Percentiles rank a stretch among this genome's conserved stretches.
phyloP scores from a whole-genome alignment of 345 rosid genomes.

The Aegle marmelos region DNA sequence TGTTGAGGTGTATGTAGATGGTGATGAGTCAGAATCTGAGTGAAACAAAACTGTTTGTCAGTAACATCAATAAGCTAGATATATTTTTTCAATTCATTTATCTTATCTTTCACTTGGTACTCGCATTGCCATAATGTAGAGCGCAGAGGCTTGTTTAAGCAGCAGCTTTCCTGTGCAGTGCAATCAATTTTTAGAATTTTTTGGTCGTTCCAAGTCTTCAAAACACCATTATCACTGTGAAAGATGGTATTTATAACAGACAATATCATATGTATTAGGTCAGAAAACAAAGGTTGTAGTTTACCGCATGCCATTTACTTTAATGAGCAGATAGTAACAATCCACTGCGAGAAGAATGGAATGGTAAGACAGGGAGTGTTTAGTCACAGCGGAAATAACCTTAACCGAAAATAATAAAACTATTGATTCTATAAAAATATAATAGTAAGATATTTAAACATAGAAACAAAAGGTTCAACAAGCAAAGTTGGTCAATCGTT shows the following conservation, averaged over 20 bases:
- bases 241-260: neutral
- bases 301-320: too few relatives aligned
- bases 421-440: too few relatives aligned
- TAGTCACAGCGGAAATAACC: too few relatives aligned
- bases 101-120: neutral
- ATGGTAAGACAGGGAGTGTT: too few relatives aligned
- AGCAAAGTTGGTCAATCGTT: too few relatives aligned
- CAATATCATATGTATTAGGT: neutral
- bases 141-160: neutral
- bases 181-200: neutral
- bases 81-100: neutral
- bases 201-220: neutral
- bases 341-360: too few relatives aligned
- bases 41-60: conserved; percentile 18
- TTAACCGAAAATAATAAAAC: too few relatives aligned
- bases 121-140: neutral
- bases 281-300: too few relatives aligned
- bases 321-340: too few relatives aligned
- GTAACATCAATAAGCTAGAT: neutral
- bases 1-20: conserved; percentile 27
- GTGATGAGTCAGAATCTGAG: conserved; percentile 49
- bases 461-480: too few relatives aligned
- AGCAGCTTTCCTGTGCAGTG: neutral
- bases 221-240: neutral
- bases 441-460: too few relatives aligned